Evolutionary conservation across 2,329 filamentous ascomycete species (phyloP).

Genomic region (Fusarium hostae): DNA sequence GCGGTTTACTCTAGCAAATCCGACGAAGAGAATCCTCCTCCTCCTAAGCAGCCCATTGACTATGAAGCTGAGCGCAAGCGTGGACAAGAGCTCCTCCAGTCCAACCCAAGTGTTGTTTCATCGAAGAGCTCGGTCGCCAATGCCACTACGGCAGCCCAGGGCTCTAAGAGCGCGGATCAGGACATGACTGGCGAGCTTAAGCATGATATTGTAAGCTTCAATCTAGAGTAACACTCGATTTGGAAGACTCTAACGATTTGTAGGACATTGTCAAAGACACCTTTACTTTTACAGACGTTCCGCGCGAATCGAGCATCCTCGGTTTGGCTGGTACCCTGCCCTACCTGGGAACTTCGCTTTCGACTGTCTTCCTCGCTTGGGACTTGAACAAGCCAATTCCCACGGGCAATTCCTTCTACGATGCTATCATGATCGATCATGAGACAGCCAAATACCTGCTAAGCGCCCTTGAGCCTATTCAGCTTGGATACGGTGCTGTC

Average conservation of each 20-base stretch:
- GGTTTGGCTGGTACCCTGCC: conserved; percentile 84
- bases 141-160: conserved; percentile 53
- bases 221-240: accelerated
- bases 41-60: conserved; percentile 56
- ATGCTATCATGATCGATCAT: conserved; percentile 69
- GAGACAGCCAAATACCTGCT: conserved; percentile 79
- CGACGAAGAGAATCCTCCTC: conserved; percentile 34
- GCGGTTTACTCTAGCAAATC: conserved; percentile 43
- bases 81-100: conserved; percentile 64
- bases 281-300: conserved; percentile 72
- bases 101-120: conserved; percentile 70
- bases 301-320: conserved; percentile 73
- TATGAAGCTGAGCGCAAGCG: conserved; percentile 66
- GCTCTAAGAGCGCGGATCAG: conserved; percentile 24
- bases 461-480: conserved; percentile 82
- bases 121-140: conserved; percentile 65
- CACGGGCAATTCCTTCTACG: conserved; percentile 66
- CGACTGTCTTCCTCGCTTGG: conserved; percentile 85
- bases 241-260: neutral
- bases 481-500: conserved; percentile 90
- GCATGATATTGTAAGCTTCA: conserved; percentile 65
- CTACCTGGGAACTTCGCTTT: conserved; percentile 84
- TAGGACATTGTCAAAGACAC: conserved; percentile 75
- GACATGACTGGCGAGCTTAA: conserved; percentile 52
- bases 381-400: conserved; percentile 77